These are phyloP conservation scores for Delonix regia DNA, from an alignment of 306 rosid genomes.

Conservation along the genomic window DNA sequence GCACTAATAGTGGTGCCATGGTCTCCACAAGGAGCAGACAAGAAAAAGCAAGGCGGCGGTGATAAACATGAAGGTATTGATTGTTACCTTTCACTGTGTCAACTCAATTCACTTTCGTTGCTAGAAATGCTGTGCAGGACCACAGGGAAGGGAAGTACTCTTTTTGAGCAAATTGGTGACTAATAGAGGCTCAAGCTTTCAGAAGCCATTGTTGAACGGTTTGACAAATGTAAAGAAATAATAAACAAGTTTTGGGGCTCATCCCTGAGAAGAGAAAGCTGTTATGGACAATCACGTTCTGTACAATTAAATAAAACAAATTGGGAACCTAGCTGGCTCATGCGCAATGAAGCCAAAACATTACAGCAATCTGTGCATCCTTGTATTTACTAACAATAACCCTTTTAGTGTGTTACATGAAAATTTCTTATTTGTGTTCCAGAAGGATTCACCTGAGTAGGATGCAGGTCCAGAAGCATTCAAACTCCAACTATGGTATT, in stretches of 20 bases:
- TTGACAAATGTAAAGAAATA: not conserved
- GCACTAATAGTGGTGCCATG: not conserved
- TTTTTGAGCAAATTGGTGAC: not conserved
- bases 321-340: not conserved
- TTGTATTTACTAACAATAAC: not conserved
- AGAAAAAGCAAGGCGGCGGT: conserved; percentile 31
- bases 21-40: not conserved
- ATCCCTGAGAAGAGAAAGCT: not conserved
- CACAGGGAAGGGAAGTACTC: not conserved
- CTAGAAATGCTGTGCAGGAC: not conserved
- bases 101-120: conserved; percentile 6
- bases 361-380: not conserved
- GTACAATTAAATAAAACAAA: not conserved
- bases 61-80: not conserved
- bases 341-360: conserved; percentile 3
- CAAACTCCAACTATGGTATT: conserved; percentile 63
- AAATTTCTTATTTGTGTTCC: conserved; percentile 14
- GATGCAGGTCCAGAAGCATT: conserved; percentile 31
- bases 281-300: not conserved
- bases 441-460: conserved; percentile 17
- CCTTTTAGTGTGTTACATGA: not conserved
- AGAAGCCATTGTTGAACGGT: not conserved
- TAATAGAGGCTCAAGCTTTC: not conserved
- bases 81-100: conserved; percentile 14
- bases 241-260: not conserved